phyloP scores from a whole-genome alignment of 441 rosid genomes.

The Erysimum pusillum region DNA sequence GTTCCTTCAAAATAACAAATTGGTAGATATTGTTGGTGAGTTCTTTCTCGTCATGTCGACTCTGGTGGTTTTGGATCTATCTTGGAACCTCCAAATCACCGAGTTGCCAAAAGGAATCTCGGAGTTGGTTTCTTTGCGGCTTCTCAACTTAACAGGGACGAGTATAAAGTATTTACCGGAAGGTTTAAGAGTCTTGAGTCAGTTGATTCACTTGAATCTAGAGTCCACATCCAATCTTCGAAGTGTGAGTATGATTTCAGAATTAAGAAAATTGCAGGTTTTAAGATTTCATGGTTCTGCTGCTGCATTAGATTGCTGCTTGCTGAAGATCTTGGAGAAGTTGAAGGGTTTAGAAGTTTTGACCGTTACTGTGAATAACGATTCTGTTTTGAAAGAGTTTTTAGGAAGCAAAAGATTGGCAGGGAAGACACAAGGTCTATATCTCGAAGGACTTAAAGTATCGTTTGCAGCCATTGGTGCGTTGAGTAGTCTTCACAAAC shows the following conservation, averaged over 20 bases:
- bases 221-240: constrained; percentile 40
- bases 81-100: not conserved
- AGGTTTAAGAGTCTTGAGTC: constrained; percentile 29
- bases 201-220: constrained; percentile 45
- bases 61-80: constrained; percentile 47
- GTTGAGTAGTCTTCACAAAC: constrained; percentile 17
- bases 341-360: constrained; percentile 4
- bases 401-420: constrained; percentile 11
- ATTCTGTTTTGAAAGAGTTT: not conserved
- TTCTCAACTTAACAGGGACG: constrained; percentile 32
- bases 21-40: not conserved
- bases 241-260: not conserved
- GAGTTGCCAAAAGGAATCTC: too few species aligned
- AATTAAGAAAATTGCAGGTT: constrained; percentile 11
- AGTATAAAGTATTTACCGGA: constrained; percentile 30
- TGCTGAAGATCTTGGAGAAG: constrained; percentile 3
- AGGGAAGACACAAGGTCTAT: not conserved
- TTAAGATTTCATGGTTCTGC: constrained; percentile 3
- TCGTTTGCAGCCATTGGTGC: constrained; percentile 12
- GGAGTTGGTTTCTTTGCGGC: constrained; percentile 14
- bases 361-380: constrained; percentile 7
- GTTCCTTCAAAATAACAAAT: constrained; percentile 39
- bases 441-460: constrained; percentile 11
- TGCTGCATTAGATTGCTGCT: constrained; percentile 2
- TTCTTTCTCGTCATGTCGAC: constrained; percentile 43